Base-by-base conservation (phyloP, 2,329 filamentous ascomycete species). In the Claviceps fusiformis region DNA sequence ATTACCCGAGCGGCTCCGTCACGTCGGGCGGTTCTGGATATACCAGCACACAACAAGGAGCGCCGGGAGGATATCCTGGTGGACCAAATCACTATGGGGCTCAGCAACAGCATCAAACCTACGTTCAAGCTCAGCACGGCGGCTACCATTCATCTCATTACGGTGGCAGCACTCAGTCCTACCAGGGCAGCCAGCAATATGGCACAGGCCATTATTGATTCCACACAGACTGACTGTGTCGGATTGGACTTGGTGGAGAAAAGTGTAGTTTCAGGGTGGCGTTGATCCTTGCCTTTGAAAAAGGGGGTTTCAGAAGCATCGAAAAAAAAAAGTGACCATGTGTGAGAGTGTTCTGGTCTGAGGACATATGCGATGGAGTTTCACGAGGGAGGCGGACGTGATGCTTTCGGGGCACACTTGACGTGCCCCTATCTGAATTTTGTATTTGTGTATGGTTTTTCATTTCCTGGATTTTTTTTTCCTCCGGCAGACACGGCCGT, bases 131-230 rank as follows among this genome's bases (percentile, higher is more conserved):
- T 45, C 59, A 54, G 35, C 55, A 56, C 13, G 52, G 57, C 17
- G 51, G 54, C 27, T 56, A 60, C 52, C 50, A 48, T 50, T 57
- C 67, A 52, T 62, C 62, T 37, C 59, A 66, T 13, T 67, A 68
- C 45, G 64, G 65, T 37, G 58, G 60, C 37, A 54, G 49, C 62
- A 63, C 46, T 37, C 61, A 63, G 46, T 59, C 64, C 6, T 65
- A 67, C 41, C 60, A 62, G 17, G 59, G 62, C 24, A 61, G 60
- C 19, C 59, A 64, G 35, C 62, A 58, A 13, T 59, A 61, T 39
- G 56, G 54, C 11, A 55, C 57, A 15, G 56, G 56, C 3, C 56
- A 41, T 15, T 62, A 62, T 27, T 61, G 54, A 59, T 24, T 31
- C 19, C 9, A 15, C 9, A 24, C 29, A 44, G 27, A 15, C 2